Percentiles rank a stretch among this genome's conserved stretches.
phyloP scores from a whole-genome alignment of 208 protist species.

The Leptomonas seymouri region DNA sequence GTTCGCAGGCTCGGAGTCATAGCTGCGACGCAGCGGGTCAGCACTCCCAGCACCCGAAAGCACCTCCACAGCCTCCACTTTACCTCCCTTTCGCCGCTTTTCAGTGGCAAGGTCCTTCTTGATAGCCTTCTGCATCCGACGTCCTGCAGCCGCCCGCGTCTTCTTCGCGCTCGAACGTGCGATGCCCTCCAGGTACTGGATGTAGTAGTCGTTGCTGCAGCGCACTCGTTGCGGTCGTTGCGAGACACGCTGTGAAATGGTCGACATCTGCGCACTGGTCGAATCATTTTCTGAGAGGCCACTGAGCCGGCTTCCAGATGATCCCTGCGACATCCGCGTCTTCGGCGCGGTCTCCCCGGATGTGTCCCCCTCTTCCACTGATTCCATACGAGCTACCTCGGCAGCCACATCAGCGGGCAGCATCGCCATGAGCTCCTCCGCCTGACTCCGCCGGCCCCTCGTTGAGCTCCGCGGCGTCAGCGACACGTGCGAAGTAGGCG shows the following conservation, averaged over 20 bases:
- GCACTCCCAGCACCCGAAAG: neutral
- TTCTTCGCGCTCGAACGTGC: constrained; percentile 38
- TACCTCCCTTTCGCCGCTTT: neutral
- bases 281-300: constrained; percentile 22
- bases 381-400: constrained; percentile 30
- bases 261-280: constrained; percentile 24
- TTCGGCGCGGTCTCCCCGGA: constrained; percentile 6
- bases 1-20: neutral
- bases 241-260: constrained; percentile 50
- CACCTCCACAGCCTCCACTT: neutral
- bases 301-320: constrained; percentile 17
- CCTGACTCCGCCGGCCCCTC: constrained; percentile 38
- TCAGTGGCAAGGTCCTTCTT: constrained; percentile 12
- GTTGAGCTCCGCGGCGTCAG: constrained; percentile 30
- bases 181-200: constrained; percentile 41
- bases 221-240: constrained; percentile 33
- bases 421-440: constrained; percentile 51
- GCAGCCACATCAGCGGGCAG: constrained; percentile 38
- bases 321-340: constrained; percentile 11
- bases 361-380: constrained; percentile 7
- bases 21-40: neutral
- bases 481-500: constrained; percentile 18
- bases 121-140: constrained; percentile 24
- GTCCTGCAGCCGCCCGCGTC: constrained; percentile 13
- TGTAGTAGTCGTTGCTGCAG: constrained; percentile 47